Conservation (phyloP, 306 rosid genomes). For the Castanea sativa region DNA sequence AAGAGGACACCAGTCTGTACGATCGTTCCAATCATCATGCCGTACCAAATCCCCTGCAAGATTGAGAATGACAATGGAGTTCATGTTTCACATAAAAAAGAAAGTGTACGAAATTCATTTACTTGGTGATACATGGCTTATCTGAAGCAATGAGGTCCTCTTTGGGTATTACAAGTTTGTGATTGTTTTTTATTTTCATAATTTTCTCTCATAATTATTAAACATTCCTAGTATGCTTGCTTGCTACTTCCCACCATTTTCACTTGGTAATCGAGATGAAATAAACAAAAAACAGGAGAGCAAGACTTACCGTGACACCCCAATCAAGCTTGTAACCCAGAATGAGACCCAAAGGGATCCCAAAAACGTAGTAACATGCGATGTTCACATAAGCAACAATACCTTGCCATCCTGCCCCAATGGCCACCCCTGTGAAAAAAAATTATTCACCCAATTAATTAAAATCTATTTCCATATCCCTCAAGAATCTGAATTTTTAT, state of each 20-base stretch:
- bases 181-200: too few relatives aligned
- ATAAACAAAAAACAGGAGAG: neutral
- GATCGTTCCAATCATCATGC: constrained; percentile 67
- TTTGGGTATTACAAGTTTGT: too few relatives aligned
- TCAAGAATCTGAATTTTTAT: neutral
- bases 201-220: too few relatives aligned
- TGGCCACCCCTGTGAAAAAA: constrained; percentile 60
- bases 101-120: too few relatives aligned
- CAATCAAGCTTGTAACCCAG: constrained; percentile 48
- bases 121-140: neutral
- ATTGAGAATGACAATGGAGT: neutral
- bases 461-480: neutral
- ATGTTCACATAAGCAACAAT: constrained; percentile 66
- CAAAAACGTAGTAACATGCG: constrained; percentile 67
- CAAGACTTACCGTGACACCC: constrained; percentile 48
- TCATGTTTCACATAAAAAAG: neutral
- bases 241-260: too few relatives aligned
- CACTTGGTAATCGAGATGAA: neutral
- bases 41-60: constrained; percentile 73
- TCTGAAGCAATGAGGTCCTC: neutral
- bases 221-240: too few relatives aligned
- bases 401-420: constrained; percentile 92
- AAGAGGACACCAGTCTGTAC: constrained; percentile 62
- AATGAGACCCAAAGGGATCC: constrained; percentile 72
- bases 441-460: neutral